Base-by-base conservation (phyloP, 139 green algal species). In the Coelastrella sp. region DNA sequence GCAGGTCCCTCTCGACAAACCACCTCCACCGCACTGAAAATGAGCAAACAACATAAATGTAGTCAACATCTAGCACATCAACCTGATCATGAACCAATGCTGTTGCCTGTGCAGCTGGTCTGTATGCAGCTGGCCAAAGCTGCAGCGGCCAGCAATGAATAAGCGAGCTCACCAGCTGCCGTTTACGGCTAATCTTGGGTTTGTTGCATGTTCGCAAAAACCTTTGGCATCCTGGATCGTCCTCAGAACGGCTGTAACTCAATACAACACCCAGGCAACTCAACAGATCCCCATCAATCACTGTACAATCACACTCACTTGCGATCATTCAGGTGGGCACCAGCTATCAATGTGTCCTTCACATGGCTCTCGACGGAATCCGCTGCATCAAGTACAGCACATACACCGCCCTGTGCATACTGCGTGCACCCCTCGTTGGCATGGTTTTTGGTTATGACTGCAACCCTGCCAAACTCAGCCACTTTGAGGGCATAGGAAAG, bases 401-500 rank as follows among this genome's bases (percentile, higher is more conserved):
- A 98, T 0, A 99, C 93, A 40, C 97, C 97, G 2, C 97, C 97
- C 85, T 98, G 96, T 1, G 96, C 96, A 71, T 98, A 98, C 38
- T 89, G 86, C 0, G 95, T 98, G 92, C 94, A 98, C 32, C 95
- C 95, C 76, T 98, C 96, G 3, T 82, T 69, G 32, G 93, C 93
- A 2, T 81, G 25, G 7, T 91, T 94, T 88, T 99, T 99, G 67
- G 97, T 99, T 34, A 99, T 91, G 4, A 99, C 81, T 0, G 96
- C 96, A 7, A 99, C 97, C 0, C 68, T 92, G 67, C 97, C 97
- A 81, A 98, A 91, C 85, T 97, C 87, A 0, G 97, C 97, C 13
- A 98, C 94, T 68, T 97, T 96, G 17, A 99, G 90, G 1, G 97
- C 97, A 83, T 98, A 99, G 3, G 91, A 94, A 8, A 99, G 91